These are phyloP conservation scores for Curvularia eragrostidis DNA, from an alignment of 2,329 filamentous ascomycete genomes.

Conservation along the genomic window DNA sequence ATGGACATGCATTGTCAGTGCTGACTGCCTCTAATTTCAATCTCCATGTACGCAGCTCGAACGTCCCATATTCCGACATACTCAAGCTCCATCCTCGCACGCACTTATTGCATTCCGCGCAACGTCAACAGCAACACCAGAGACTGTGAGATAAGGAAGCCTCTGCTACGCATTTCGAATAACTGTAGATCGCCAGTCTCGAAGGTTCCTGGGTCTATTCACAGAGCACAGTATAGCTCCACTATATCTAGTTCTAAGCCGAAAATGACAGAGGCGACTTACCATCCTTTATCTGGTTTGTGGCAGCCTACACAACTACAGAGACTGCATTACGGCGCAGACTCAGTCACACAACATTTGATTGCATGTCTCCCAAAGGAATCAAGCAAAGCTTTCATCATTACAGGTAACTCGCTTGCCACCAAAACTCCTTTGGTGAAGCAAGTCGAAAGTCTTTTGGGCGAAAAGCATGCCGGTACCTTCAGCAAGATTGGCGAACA, in stretches of 20 bases:
- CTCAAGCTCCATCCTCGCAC: background rate
- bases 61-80: background rate
- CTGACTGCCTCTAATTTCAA: background rate
- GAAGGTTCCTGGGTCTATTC: background rate
- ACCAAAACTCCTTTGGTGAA: constrained; percentile 61
- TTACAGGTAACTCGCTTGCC: constrained; percentile 62
- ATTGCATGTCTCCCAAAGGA: constrained; percentile 53
- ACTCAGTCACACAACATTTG: constrained; percentile 57
- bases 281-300: constrained; percentile 56
- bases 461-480: constrained; percentile 59
- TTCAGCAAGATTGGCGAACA: constrained; percentile 64
- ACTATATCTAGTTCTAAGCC: constrained; percentile 18
- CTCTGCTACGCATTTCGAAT: background rate
- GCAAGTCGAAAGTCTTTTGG: constrained; percentile 58
- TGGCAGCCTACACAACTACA: constrained; percentile 60
- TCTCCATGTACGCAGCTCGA: background rate
- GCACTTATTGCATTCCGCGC: background rate
- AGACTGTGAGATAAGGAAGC: background rate
- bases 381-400: constrained; percentile 63
- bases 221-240: background rate
- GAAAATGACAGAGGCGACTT: constrained; percentile 53
- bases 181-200: background rate
- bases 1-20: background rate
- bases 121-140: background rate
- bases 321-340: constrained; percentile 58